These are phyloP conservation scores for Camellia oleifera DNA, from an alignment of 179 eudicot species.

Conservation along the genomic window DNA sequence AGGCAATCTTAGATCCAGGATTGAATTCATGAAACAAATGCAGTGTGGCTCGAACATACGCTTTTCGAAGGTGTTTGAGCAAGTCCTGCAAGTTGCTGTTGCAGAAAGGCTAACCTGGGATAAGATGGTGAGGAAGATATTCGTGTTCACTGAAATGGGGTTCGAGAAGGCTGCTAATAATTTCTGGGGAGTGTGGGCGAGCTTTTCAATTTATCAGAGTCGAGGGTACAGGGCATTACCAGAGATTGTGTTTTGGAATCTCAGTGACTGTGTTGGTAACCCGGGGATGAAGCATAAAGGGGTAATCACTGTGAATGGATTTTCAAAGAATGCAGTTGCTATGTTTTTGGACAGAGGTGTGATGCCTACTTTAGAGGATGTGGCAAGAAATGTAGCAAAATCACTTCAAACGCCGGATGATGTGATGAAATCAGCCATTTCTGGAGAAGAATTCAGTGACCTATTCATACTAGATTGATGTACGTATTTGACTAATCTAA, in stretches of 20 bases:
- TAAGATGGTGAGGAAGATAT: background rate
- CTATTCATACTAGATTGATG: background rate
- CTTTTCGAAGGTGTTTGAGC: background rate
- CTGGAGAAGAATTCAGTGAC: background rate
- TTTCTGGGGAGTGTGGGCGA: background rate
- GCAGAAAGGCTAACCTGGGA: background rate
- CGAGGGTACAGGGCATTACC: background rate
- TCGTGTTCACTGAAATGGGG: background rate
- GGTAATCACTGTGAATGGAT: no score
- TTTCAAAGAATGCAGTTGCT: no score
- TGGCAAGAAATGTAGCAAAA: no score
- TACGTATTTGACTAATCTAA: no score
- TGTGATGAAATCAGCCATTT: background rate
- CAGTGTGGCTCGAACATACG: background rate
- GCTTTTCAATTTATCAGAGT: background rate
- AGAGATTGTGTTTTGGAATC: background rate
- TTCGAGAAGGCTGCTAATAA: background rate
- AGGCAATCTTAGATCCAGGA: background rate
- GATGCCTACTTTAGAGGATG: background rate
- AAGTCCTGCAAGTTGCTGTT: background rate
- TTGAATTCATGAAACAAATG: background rate
- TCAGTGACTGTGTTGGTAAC: background rate
- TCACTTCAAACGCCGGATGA: background rate
- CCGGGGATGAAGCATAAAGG: background rate
- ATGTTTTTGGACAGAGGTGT: background rate